These are phyloP conservation scores for Vitis riparia DNA, from an alignment of 164 flowering plant species.

Conservation along the genomic window DNA sequence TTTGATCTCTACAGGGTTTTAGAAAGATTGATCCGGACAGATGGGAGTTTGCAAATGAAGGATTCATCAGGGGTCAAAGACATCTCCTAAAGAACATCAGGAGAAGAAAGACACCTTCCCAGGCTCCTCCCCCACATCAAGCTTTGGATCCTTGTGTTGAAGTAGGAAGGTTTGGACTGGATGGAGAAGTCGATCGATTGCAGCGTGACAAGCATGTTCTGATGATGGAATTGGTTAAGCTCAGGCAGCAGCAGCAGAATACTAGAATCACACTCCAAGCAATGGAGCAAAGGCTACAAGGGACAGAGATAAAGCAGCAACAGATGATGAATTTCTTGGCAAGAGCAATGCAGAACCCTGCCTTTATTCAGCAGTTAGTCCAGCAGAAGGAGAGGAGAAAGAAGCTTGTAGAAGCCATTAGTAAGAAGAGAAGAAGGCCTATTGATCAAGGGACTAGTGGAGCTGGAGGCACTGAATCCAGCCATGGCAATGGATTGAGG, in stretches of 20 bases:
- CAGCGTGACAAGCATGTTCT: slow-evolving; percentile 49
- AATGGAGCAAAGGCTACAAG: slow-evolving; percentile 56
- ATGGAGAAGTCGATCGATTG: slow-evolving; percentile 46
- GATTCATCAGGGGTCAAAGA: slow-evolving; percentile 53
- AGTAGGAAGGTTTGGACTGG: slow-evolving; percentile 43
- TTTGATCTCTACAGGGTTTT: slow-evolving; percentile 50
- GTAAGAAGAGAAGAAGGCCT: slow-evolving; percentile 46
- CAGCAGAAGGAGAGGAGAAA: slow-evolving; percentile 52
- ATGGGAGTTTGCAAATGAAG: slow-evolving; percentile 78
- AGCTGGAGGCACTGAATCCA: slow-evolving; percentile 16
- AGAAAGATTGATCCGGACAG: slow-evolving; percentile 65
- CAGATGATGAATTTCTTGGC: slow-evolving; percentile 74
- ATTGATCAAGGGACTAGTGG: slow-evolving; percentile 33
- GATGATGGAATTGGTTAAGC: slow-evolving; percentile 55
- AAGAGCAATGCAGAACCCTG: slow-evolving; percentile 61
- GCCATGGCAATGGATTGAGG: slow-evolving; percentile 7
- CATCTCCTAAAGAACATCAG: slow-evolving; percentile 53
- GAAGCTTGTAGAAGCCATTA: slow-evolving; percentile 48
- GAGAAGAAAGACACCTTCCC: slow-evolving; percentile 40
- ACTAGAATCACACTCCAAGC: slow-evolving; percentile 43
- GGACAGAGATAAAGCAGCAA: slow-evolving; percentile 56
- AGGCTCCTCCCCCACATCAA: slow-evolving; percentile 26
- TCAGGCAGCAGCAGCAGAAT: slow-evolving; percentile 59
- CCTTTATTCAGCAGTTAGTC: slow-evolving; percentile 45
- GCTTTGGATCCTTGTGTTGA: slow-evolving; percentile 43